These are phyloP conservation scores for Neurospora africana DNA, from an alignment of 495 filamentous ascomycete species.

Conservation along the genomic window DNA sequence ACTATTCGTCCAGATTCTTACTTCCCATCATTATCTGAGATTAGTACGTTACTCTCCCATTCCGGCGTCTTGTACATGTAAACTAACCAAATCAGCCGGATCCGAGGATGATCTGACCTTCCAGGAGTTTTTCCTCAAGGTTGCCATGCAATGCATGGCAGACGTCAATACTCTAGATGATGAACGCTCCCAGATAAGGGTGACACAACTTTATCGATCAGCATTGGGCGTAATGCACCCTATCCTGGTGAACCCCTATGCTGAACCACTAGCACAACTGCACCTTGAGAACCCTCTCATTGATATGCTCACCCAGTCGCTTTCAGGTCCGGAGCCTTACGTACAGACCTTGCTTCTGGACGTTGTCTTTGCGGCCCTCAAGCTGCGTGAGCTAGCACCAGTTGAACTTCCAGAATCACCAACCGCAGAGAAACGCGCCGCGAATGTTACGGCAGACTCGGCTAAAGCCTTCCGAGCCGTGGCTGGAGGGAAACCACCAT, in stretches of 20 bases:
- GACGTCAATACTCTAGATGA: constrained; percentile 30
- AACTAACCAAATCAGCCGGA: constrained; percentile 27
- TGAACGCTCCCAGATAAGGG: constrained; percentile 25
- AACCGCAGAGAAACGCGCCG: constrained; percentile 29
- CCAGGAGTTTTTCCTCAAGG: constrained; percentile 52
- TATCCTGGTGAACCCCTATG: constrained; percentile 61
- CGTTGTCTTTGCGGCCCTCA: constrained; percentile 59
- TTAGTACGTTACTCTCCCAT: constrained; percentile 26
- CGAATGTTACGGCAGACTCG: constrained; percentile 19
- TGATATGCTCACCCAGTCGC: constrained; percentile 52
- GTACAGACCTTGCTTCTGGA: constrained; percentile 69
- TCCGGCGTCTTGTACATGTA: background rate
- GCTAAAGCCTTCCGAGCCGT: constrained; percentile 15
- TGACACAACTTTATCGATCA: constrained; percentile 54
- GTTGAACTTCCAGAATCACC: constrained; percentile 33
- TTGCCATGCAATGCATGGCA: constrained; percentile 46
- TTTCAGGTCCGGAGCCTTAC: constrained; percentile 50
- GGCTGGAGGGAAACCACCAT: constrained; percentile 20
- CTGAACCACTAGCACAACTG: constrained; percentile 52
- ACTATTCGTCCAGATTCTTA: constrained; percentile 28
- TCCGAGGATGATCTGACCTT: constrained; percentile 42
- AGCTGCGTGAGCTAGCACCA: constrained; percentile 46
- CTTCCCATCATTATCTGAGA: constrained; percentile 26
- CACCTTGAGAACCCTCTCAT: constrained; percentile 66
- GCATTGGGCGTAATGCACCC: constrained; percentile 64